A percentile compares a stretch with the other conserved stretches of the same genome.
phyloP scores from a whole-genome alignment of 768 basidiomycete genomes.

The Dentipellis sp. region DNA sequence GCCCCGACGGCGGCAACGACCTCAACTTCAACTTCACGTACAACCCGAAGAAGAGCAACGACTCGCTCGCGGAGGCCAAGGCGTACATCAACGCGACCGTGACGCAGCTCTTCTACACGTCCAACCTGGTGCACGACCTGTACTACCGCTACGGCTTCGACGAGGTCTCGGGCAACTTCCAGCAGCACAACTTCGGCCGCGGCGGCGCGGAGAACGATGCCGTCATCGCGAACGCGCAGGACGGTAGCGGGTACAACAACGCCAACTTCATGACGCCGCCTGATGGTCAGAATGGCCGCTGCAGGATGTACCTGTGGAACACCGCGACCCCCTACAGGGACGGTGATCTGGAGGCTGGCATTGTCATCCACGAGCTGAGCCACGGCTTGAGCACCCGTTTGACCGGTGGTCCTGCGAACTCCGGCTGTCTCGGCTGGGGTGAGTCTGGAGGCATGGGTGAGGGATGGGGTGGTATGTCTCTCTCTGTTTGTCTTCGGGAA shows the following conservation, averaged over 20 bases:
- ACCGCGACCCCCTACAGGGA: constrained; percentile 86
- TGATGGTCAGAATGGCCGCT: constrained; percentile 79
- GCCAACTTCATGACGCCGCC: constrained; percentile 88
- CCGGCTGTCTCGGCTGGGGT: constrained; percentile 92
- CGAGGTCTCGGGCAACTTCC: constrained; percentile 91
- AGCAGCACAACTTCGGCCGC: constrained; percentile 91
- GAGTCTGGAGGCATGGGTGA: constrained; percentile 98
- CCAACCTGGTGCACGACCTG: constrained; percentile 74
- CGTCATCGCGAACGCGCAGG: constrained; percentile 92
- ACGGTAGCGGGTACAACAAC: constrained; percentile 88
- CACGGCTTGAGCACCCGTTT: constrained; percentile 92
- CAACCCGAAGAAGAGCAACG: constrained; percentile 49
- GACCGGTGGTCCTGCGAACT: constrained; percentile 90
- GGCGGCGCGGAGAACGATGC: constrained; percentile 85
- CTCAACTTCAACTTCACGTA: constrained; percentile 69
- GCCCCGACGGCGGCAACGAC: constrained; percentile 55
- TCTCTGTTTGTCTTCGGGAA: no score
- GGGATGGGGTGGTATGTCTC: constrained; percentile 73
- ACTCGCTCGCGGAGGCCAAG: constrained; percentile 52
- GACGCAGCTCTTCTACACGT: constrained; percentile 84
- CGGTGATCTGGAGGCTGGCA: constrained; percentile 93
- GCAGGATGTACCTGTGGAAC: constrained; percentile 97
- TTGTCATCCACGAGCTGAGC: constrained; percentile 84
- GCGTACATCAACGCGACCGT: constrained; percentile 82
- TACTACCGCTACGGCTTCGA: constrained; percentile 90